Base-by-base conservation (phyloP, 2,329 filamentous ascomycete genomes). In the Cercospora canescens region DNA sequence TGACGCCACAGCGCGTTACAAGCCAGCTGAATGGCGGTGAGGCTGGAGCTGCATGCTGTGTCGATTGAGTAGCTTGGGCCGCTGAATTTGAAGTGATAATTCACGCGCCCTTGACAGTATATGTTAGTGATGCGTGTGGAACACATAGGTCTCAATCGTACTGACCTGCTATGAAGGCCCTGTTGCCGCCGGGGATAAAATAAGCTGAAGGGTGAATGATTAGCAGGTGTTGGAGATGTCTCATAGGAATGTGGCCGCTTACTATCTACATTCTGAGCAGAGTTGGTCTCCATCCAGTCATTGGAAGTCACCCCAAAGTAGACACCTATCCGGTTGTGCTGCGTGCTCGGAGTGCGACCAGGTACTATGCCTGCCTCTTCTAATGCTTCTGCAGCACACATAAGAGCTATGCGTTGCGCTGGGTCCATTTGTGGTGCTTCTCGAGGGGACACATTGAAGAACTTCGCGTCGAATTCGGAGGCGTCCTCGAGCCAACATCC, bases 401-500 rank as follows among this genome's bases (percentile, higher is more conserved):
- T 45, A 3, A 76, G 64, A 4, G 71, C 70, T 6, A 76, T 50
- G 6, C 74, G 69, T 54, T 69, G 65, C 8, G 62, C 59, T 9
- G 73, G 73, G 62, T 74, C 73, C 4, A 69, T 60, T 30, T 69
- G 63, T n/a, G 67, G 61, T 30, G 73, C 72, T 60, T 76, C 73
- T 12, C 70, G 62, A 2, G 75, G 76, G 30, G 30, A 34, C 71
- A 81, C 80, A 56, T 79, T 77, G 70, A 81, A 81, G 62, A 81
- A 79, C 0, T 68, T 68, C 3, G 75, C 65, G 66, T 82, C 80
- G 64, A 82, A 82, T 1, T 73, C 41, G 0, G 75, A 79, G 0
- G 80, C 76, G 3, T 75, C 56, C n/a, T 79, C 72, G 12, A 81
- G 71, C 59, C 76, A 82, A 58, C 75, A 78, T 2, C 80, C 80